Conservation (phyloP, 2,329 filamentous ascomycete genomes). For the Talaromyces sp. region DNA sequence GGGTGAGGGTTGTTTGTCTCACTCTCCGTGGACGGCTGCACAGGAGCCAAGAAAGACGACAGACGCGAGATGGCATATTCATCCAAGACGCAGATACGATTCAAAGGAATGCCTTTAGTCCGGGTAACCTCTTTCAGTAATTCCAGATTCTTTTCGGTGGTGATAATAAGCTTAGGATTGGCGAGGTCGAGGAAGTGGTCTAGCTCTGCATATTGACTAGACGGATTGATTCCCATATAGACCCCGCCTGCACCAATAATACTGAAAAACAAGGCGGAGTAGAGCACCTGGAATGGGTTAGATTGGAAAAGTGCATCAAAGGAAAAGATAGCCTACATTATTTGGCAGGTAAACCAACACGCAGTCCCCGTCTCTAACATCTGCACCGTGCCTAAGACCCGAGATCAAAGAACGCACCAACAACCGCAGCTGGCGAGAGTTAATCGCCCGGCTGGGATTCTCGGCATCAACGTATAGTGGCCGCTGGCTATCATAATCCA, state of each 20-base stretch:
- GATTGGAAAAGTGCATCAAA: not conserved
- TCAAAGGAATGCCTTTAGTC: conserved; percentile 4
- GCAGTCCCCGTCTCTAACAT: conserved; percentile 37
- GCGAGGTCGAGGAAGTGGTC: conserved; percentile 43
- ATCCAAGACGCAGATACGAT: conserved; percentile 13
- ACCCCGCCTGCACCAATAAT: conserved; percentile 44
- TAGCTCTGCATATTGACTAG: conserved; percentile 44
- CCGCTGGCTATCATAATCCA: conserved; percentile 29
- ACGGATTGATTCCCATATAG: conserved; percentile 49
- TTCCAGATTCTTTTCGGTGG: conserved; percentile 32
- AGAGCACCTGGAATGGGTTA: conserved; percentile 25
- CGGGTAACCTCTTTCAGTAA: conserved; percentile 16
- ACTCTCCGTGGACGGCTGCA: not conserved
- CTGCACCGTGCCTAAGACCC: conserved; percentile 32
- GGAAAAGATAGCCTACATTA: conserved; percentile 21
- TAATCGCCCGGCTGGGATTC: conserved; percentile 32
- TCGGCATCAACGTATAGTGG: conserved; percentile 41
- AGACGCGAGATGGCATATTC: conserved; percentile 6
- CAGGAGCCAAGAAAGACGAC: conserved; percentile 1
- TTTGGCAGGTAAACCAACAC: conserved; percentile 40
- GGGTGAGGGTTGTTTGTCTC: no score
- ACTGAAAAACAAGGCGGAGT: conserved; percentile 33
- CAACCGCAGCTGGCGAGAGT: conserved; percentile 27
- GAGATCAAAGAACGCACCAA: conserved; percentile 35
- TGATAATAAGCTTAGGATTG: conserved; percentile 43